Percentiles rank a stretch among this genome's conserved stretches.
These are phyloP conservation scores for Cyclocybe aegerita DNA, from an alignment of 768 basidiomycete genomes.

Conservation along the genomic window DNA sequence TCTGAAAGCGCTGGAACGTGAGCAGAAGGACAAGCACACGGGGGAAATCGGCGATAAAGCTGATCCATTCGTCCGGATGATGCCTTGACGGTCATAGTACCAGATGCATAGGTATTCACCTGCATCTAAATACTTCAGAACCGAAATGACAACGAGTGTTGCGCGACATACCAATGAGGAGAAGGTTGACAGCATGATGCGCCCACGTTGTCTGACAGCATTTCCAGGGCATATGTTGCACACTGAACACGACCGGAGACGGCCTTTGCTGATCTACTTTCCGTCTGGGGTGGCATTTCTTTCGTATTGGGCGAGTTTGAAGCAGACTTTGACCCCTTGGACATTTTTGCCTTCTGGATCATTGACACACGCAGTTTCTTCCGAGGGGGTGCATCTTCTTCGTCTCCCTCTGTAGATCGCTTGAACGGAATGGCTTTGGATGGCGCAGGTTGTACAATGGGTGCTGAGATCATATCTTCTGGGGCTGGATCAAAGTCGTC, in stretches of 20 bases:
- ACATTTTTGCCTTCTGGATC: background rate
- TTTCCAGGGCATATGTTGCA: slow-evolving; percentile 10
- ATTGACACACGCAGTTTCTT: too few relatives aligned
- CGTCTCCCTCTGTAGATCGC: too few relatives aligned
- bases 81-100: slow-evolving; percentile 24
- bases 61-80: slow-evolving; percentile 21
- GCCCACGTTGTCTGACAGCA: slow-evolving; percentile 9
- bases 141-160: background rate
- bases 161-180: slow-evolving; percentile 11
- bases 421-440: too few relatives aligned
- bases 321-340: background rate
- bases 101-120: slow-evolving; percentile 22
- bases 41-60: slow-evolving; percentile 23
- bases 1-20: slow-evolving; percentile 20
- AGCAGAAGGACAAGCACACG: slow-evolving; percentile 23
- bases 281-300: background rate
- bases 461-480: too few relatives aligned
- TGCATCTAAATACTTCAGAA: background rate
- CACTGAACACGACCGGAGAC: slow-evolving; percentile 1
- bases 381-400: too few relatives aligned
- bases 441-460: too few relatives aligned
- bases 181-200: slow-evolving; percentile 8
- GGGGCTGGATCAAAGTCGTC: too few relatives aligned
- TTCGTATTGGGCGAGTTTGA: background rate
- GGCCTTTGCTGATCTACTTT: background rate